Evolutionary conservation across 345 rosid genomes (phyloP).

Genomic region (Melastoma malabathricum): DNA sequence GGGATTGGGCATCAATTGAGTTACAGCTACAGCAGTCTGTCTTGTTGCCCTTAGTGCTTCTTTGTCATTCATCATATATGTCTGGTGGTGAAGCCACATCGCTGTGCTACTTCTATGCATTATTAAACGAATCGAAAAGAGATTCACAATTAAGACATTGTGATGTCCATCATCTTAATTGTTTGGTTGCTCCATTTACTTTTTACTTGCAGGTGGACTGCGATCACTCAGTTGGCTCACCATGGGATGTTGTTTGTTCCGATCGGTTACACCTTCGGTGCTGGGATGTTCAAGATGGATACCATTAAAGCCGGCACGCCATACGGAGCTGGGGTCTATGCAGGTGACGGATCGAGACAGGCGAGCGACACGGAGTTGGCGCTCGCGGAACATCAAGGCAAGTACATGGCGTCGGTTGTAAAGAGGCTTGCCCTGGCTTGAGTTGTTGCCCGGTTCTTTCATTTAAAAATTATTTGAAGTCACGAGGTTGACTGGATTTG

Average conservation of each 20-base stretch:
- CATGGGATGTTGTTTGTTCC: slow-evolving; percentile 57
- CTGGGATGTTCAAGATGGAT: slow-evolving; percentile 44
- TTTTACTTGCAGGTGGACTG: slow-evolving; percentile 43
- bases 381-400: slow-evolving; percentile 52
- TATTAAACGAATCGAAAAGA: no score
- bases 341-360: slow-evolving; percentile 44
- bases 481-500: no score
- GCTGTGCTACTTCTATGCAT: no score
- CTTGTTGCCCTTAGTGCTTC: no score
- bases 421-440: slow-evolving; percentile 26
- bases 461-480: background rate
- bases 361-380: slow-evolving; percentile 34
- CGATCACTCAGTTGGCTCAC: slow-evolving; percentile 48
- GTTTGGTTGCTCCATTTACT: no score
- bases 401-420: slow-evolving; percentile 43
- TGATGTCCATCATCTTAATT: no score
- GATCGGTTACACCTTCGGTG: slow-evolving; percentile 49
- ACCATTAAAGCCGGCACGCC: slow-evolving; percentile 44
- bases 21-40: no score
- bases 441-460: slow-evolving; percentile 3
- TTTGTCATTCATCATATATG: no score
- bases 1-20: no score
- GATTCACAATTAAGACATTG: no score
- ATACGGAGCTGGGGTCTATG: slow-evolving; percentile 47
- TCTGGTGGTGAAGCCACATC: no score